phyloP scores from a whole-genome alignment of 345 rosid genomes.

The Gossypium raimondii region DNA sequence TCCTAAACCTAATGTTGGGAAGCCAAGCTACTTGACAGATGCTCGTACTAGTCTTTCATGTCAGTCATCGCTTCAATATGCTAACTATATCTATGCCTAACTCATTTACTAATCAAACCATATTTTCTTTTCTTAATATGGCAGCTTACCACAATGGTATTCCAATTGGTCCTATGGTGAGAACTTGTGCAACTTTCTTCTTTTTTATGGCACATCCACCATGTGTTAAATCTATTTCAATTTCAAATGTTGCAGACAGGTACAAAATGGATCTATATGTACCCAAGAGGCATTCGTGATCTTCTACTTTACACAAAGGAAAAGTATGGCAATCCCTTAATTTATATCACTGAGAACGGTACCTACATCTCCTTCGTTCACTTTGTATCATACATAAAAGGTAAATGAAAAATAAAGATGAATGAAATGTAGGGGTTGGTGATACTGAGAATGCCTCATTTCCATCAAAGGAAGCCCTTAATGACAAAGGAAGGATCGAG shows the following conservation, averaged over 20 bases:
- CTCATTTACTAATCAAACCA: not conserved
- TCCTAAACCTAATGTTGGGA: not conserved
- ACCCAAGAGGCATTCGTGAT: conserved; percentile 36
- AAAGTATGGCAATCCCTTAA: conserved; percentile 42
- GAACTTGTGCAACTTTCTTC: not conserved
- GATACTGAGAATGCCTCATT: conserved; percentile 17
- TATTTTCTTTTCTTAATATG: not conserved
- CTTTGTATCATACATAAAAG: not conserved
- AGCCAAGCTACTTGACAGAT: conserved; percentile 35
- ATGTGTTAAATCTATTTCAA: not conserved
- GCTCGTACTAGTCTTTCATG: conserved; percentile 18
- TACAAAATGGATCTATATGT: conserved; percentile 47
- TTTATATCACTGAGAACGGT: conserved; percentile 66
- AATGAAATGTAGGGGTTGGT: conserved; percentile 14
- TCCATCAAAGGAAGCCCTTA: conserved; percentile 19
- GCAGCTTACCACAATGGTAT: conserved; percentile 17
- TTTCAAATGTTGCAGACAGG: conserved; percentile 32
- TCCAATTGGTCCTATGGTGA: conserved; percentile 39
- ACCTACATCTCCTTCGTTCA: not conserved
- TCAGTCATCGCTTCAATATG: conserved; percentile 19
- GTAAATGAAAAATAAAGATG: not conserved
- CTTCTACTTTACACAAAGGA: conserved; percentile 37
- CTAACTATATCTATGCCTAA: not conserved
- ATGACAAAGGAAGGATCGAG: conserved; percentile 23
- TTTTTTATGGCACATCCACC: no score